These are phyloP conservation scores for Adansonia madagascariensis DNA, from an alignment of 441 rosid genomes.

Conservation along the genomic window DNA sequence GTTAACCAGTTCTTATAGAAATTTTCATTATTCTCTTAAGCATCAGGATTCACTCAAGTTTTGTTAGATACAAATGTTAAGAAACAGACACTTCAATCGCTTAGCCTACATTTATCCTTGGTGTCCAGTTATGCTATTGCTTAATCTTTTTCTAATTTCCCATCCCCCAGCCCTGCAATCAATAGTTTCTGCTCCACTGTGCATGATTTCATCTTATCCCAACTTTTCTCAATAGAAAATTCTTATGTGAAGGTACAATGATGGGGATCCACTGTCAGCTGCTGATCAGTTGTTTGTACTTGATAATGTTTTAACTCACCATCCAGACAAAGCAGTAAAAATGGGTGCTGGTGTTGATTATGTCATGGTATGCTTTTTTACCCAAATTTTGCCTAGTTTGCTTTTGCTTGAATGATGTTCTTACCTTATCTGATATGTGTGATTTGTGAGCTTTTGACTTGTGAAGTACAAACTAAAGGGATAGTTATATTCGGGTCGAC, in stretches of 20 bases:
- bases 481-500: neutral
- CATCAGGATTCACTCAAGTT: conserved; percentile 6
- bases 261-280: conserved; percentile 71
- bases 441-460: conserved; percentile 12
- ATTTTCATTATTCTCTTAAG: neutral
- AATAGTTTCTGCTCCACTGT: conserved; percentile 8
- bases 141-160: neutral
- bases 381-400: neutral
- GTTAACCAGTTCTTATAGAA: too few relatives aligned
- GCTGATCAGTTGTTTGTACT: conserved; percentile 62
- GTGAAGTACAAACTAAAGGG: neutral
- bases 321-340: conserved; percentile 76
- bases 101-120: conserved; percentile 2
- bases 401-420: neutral
- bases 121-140: neutral
- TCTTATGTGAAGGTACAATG: conserved; percentile 62
- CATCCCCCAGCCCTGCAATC: neutral
- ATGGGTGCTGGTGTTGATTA: conserved; percentile 74
- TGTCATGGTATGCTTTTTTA: conserved; percentile 56
- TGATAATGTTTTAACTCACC: conserved; percentile 68
- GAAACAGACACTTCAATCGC: neutral
- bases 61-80: neutral
- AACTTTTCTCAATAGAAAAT: conserved; percentile 27
- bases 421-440: too few relatives aligned
- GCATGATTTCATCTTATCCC: conserved; percentile 13